Evolutionary conservation across 345 rosid species (phyloP), one percentile per base, ranked within the genome.

Genomic region (Gynandropsis gynandra): DNA sequence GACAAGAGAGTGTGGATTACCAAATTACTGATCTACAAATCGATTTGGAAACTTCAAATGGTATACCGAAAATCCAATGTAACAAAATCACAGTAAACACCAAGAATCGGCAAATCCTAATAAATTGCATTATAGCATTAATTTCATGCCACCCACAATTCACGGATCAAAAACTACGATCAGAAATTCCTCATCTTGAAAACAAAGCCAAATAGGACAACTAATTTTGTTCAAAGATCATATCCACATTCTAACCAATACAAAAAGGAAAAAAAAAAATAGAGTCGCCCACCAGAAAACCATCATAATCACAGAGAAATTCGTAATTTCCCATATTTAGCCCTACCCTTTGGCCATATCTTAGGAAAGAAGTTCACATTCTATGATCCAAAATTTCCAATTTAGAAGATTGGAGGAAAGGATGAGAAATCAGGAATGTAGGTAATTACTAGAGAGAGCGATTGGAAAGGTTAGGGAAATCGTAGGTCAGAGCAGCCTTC

Each of bases 391-490:
- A n/a, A 17, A 58, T 58, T 41, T 37, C 37, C 46, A 58, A 54
- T 39, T 45, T 24, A 15, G 48, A 38, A 46, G 10, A 44, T 29
- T 18, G n/a, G n/a, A n/a, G n/a, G n/a, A 35, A 34, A 1, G 12
- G 12, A 17, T 12, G n/a, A 18, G 11, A 8, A 32, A 38, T 37
- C 17, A 16, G 15, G 12, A 7, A 52, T 17, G 7, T 16, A 48
- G 51, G 53, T 59, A 70, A 60, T 70, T 65, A 66, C 97, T 68
- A 77, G 74, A 87, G 95, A 64, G 87, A 80, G 38, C 96, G 92
- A 68, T 90, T 87, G 16, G 98, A 90, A 34, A 87, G 80, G 70
- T 87, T 90, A 53, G 87, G 92, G 98, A 84, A 56, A n/a, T 96
- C 96, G 16, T 92, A 82, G 32, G 85, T 50, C 65, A 95, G 72